Evolutionary conservation across 441 rosid genomes (phyloP), one percentile per base, ranked within the genome.

Genomic region (Erodium chrysanthum): DNA sequence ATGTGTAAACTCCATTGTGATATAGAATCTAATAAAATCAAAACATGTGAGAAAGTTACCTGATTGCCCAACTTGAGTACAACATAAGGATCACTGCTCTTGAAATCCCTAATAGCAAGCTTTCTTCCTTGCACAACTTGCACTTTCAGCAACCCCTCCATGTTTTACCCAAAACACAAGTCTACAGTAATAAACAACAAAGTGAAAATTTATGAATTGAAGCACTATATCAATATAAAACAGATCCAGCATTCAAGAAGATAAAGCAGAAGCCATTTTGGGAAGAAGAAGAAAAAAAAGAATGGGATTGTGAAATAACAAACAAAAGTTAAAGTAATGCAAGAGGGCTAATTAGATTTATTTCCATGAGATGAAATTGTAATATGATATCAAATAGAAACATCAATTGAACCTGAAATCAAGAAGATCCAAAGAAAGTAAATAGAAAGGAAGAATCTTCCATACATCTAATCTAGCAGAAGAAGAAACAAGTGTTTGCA

Each of bases 11-110:
- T 11, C 48, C 14, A 42, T 8, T 46, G 18, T 2, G 17, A 14
- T 14, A 33, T 5, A 5, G 40, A 7, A 5, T 29, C 33, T 29
- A 29, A 29, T n/a, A n/a, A n/a, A n/a, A n/a, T n/a, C n/a, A 42
- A 42, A 42, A 42, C 50, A 10, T 0, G 18, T 14, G 18, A n/a
- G 1, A 69, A 71, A 71, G 60, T 69, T 64, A 86, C 98, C 89
- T 93, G 92, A 76, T 76, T 83, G 23, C 88, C 96, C 27, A 93
- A 79, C 84, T 91, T 93, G 83, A 89, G 73, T 9, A 91, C 83
- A 63, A 91, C 97, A 75, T 93, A 91, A 70, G 98, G 98, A 86
- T 93, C 98, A 76, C 98, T 93, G 75, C 84, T 87, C 81, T 84
- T 93, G 82, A 93, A 93, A 81, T 93, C 98, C 74, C 98, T 81